These are phyloP conservation scores for Pichia californica DNA, from an alignment of 805 yeast genomes.

Conservation along the genomic window DNA sequence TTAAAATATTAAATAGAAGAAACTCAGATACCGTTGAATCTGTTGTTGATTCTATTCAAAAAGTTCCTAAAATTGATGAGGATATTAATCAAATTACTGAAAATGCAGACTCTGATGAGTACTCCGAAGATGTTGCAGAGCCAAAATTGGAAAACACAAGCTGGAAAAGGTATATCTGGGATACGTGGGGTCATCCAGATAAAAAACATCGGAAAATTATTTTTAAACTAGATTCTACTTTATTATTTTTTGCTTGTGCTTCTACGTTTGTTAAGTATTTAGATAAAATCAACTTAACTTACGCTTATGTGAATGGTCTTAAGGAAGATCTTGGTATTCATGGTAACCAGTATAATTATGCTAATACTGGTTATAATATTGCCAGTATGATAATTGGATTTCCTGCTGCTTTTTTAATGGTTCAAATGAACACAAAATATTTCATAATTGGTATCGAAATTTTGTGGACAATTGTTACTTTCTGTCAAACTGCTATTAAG, in stretches of 20 bases:
- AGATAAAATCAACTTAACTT: slow-evolving; percentile 52
- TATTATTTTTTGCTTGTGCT: slow-evolving; percentile 4
- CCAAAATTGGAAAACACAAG: slow-evolving; percentile 2
- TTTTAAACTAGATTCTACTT: slow-evolving; percentile 2
- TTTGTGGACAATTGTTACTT: slow-evolving; percentile 62
- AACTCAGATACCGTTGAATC: too few relatives aligned
- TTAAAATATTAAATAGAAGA: too few relatives aligned
- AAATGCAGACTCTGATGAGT: not conserved
- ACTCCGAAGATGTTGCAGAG: not conserved
- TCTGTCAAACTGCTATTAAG: slow-evolving; percentile 45
- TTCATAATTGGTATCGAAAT: slow-evolving; percentile 49
- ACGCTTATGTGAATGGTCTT: slow-evolving; percentile 65
- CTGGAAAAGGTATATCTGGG: slow-evolving; percentile 7
- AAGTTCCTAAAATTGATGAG: too few relatives aligned
- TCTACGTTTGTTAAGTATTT: slow-evolving; percentile 37
- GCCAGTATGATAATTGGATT: slow-evolving; percentile 57
- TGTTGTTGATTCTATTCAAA: too few relatives aligned
- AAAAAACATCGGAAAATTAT: slow-evolving; percentile 2
- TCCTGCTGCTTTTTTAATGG: slow-evolving; percentile 54
- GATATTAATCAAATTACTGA: not conserved
- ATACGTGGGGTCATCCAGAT: slow-evolving; percentile 10
- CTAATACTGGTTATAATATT: slow-evolving; percentile 51
- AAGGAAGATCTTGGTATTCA: slow-evolving; percentile 48
- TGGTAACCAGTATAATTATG: slow-evolving; percentile 56
- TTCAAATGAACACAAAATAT: slow-evolving; percentile 47